Percentiles rank a stretch among this genome's conserved stretches.
Evolutionary conservation across 208 protist species (phyloP).

Genomic region (Leishmania turanica): DNA sequence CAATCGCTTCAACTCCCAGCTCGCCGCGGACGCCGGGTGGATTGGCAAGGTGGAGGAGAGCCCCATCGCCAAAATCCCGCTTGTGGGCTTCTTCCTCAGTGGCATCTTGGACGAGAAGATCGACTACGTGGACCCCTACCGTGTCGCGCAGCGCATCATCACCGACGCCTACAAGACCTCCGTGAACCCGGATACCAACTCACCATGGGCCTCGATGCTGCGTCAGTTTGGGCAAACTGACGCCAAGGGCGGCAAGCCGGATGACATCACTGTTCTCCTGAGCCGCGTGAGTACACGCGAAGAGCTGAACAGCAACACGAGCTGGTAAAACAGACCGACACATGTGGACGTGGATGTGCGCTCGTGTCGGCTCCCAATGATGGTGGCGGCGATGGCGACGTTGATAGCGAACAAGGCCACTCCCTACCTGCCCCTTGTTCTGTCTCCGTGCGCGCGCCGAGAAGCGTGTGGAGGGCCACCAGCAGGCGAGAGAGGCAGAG

Average conservation of each 20-base stretch:
- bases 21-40: constrained; percentile 82
- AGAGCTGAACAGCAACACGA: constrained; percentile 60
- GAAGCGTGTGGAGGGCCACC: neutral
- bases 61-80: constrained; percentile 65
- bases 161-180: constrained; percentile 80
- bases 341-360: neutral
- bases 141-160: constrained; percentile 89
- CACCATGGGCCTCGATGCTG: constrained; percentile 88
- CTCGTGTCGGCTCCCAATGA: neutral
- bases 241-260: constrained; percentile 87
- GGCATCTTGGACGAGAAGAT: constrained; percentile 67
- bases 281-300: constrained; percentile 85
- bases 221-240: constrained; percentile 67
- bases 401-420: neutral
- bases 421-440: neutral
- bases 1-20: constrained; percentile 89
- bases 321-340: constrained; percentile 40
- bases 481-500: neutral
- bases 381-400: neutral
- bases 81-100: constrained; percentile 82
- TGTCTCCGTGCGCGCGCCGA: neutral
- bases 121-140: constrained; percentile 86
- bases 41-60: constrained; percentile 74
- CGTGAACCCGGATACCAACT: constrained; percentile 61
- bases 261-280: constrained; percentile 92